phyloP scores from a whole-genome alignment of 2,329 filamentous ascomycete genomes.

The Ceratocystis smalleyi region DNA sequence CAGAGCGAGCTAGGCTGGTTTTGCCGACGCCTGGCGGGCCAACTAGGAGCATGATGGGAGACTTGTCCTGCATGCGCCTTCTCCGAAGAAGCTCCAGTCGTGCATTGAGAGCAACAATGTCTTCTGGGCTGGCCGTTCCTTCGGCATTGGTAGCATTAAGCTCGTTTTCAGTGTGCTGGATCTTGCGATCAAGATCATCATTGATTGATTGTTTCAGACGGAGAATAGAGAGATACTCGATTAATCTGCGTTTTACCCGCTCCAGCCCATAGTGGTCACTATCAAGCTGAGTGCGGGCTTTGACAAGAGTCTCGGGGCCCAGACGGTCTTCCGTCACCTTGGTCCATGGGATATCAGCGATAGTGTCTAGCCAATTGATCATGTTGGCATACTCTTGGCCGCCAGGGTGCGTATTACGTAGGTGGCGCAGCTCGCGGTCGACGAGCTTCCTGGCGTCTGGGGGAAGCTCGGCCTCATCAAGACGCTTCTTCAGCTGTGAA shows the following conservation, averaged over 20 bases:
- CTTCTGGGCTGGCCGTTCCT: conserved; percentile 24
- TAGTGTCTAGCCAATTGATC: conserved; percentile 81
- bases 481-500: conserved; percentile 76
- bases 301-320: conserved; percentile 59
- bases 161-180: conserved; percentile 49
- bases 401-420: conserved; percentile 90
- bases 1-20: conserved; percentile 83
- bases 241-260: conserved; percentile 87
- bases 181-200: conserved; percentile 63
- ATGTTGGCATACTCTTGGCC: conserved; percentile 94
- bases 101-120: conserved; percentile 29
- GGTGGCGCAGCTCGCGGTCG: conserved; percentile 68
- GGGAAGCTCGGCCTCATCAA: conserved; percentile 66
- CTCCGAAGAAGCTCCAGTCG: conserved; percentile 63
- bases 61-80: conserved; percentile 83
- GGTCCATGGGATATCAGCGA: conserved; percentile 88
- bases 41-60: conserved; percentile 82
- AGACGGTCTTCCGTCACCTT: conserved; percentile 72
- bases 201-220: conserved; percentile 88
- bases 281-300: conserved; percentile 78
- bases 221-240: conserved; percentile 93
- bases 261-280: conserved; percentile 93
- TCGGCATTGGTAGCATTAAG: conserved; percentile 25
- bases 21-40: conserved; percentile 92
- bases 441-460: conserved; percentile 82